Evolutionary conservation across 345 rosid species (phyloP).

Genomic region (Populus davidiana): DNA sequence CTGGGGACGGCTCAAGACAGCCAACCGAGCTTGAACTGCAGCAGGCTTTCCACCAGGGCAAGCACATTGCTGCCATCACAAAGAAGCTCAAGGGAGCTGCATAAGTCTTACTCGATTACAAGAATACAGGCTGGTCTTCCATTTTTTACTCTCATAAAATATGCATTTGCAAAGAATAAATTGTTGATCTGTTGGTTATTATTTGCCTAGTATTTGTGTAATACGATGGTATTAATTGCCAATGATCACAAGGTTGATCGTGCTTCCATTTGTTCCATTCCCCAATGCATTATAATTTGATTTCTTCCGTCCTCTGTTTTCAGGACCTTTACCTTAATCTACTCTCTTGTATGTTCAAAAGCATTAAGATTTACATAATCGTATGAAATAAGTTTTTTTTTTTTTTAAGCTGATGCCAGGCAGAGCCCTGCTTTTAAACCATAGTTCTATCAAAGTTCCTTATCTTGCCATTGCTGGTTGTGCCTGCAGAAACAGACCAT

Average conservation of each 20-base stretch:
- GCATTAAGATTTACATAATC: not conserved
- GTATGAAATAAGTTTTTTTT: not conserved
- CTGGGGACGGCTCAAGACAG: conserved; percentile 90
- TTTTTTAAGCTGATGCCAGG: not conserved
- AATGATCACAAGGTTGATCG: conserved; percentile 21
- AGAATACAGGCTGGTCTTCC: conserved; percentile 7
- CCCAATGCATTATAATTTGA: not conserved
- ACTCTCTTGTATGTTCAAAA: too few relatives aligned
- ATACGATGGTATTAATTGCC: conserved; percentile 11
- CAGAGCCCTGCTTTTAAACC: not conserved
- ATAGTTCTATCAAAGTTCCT: too few relatives aligned
- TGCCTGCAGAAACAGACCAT: not conserved
- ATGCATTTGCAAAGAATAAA: conserved; percentile 27
- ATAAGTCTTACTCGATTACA: conserved; percentile 16
- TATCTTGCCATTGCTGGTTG: too few relatives aligned
- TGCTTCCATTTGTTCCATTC: not conserved
- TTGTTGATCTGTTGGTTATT: conserved; percentile 13
- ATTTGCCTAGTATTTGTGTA: conserved; percentile 24
- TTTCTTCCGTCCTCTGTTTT: not conserved
- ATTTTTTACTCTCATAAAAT: conserved; percentile 16
- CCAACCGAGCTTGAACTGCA: conserved; percentile 74
- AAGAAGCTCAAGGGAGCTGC: conserved; percentile 82
- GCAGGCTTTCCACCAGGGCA: conserved; percentile 97
- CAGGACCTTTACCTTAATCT: not conserved
- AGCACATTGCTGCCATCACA: conserved; percentile 72